Conservation (phyloP, 2,329 filamentous ascomycete genomes). For the Calonectria pseudoturangicola region DNA sequence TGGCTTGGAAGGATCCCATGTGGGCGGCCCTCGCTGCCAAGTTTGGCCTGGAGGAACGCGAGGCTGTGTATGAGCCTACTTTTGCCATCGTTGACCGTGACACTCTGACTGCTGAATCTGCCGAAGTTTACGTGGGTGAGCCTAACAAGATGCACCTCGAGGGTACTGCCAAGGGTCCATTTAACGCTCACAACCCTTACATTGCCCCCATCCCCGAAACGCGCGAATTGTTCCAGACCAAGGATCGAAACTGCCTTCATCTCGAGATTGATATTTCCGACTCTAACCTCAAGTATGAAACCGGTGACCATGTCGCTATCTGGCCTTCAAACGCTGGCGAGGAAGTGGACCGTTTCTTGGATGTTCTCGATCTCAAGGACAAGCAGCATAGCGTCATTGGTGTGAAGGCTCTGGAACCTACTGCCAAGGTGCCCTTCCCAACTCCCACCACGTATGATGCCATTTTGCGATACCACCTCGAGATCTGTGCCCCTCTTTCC, state of each 20-base stretch:
- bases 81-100: slow-evolving; percentile 88
- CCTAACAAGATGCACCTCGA: slow-evolving; percentile 97
- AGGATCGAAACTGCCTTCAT: slow-evolving; percentile 95
- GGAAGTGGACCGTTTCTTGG: slow-evolving; percentile 93
- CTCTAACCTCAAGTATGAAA: slow-evolving; percentile 94
- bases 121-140: slow-evolving; percentile 94
- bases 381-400: slow-evolving; percentile 90
- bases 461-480: slow-evolving; percentile 95
- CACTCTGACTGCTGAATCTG: slow-evolving; percentile 82
- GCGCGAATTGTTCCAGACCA: slow-evolving; percentile 90
- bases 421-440: slow-evolving; percentile 97
- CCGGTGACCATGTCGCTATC: slow-evolving; percentile 96
- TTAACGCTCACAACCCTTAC: slow-evolving; percentile 97
- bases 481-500: slow-evolving; percentile 95
- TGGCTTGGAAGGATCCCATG: slow-evolving; percentile 99
- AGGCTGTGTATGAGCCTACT: slow-evolving; percentile 95
- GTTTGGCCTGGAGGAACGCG: slow-evolving; percentile 94
- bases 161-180: slow-evolving; percentile 88
- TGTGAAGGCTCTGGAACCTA: slow-evolving; percentile 94
- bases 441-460: slow-evolving; percentile 97
- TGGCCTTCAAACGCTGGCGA: slow-evolving; percentile 97
- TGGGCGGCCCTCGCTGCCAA: slow-evolving; percentile 89
- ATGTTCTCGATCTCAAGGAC: slow-evolving; percentile 82
- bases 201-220: slow-evolving; percentile 95
- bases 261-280: slow-evolving; percentile 94